Conservation (phyloP, 805 yeast genomes). For the Kazachstania africana region DNA sequence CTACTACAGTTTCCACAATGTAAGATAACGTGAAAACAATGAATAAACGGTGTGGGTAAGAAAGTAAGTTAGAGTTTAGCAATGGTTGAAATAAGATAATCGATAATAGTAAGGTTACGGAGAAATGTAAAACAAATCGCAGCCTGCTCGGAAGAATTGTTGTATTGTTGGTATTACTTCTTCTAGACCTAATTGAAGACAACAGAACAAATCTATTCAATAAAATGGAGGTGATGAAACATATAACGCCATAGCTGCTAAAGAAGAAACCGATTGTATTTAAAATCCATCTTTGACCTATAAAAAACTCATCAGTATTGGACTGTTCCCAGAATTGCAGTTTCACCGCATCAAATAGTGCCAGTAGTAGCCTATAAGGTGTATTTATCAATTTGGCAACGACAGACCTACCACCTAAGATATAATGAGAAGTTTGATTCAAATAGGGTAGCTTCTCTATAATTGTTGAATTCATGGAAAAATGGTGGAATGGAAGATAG, state of each 20-base stretch:
- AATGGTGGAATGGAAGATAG: no score
- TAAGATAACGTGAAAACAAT: conserved; percentile 31
- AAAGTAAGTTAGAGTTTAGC: not conserved
- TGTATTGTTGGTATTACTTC: not conserved
- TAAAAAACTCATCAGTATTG: conserved; percentile 2
- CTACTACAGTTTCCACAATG: conserved; percentile 37
- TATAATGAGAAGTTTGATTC: conserved; percentile 11
- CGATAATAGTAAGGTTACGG: conserved; percentile 9
- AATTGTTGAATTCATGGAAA: no score
- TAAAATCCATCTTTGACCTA: conserved; percentile 1
- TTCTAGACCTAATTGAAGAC: conserved; percentile 1
- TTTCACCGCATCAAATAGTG: conserved; percentile 8
- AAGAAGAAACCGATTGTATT: conserved; percentile 31
- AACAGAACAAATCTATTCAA: conserved; percentile 47
- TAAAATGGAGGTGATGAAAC: conserved; percentile 47
- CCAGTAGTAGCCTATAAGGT: conserved; percentile 9
- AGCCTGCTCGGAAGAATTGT: conserved; percentile 16
- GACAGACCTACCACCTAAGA: conserved; percentile 10
- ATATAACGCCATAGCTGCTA: conserved; percentile 39
- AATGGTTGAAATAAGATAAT: not conserved
- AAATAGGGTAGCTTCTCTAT: conserved; percentile 13
- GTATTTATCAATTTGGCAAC: conserved; percentile 6
- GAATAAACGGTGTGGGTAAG: conserved; percentile 2
- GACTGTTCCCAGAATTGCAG: conserved; percentile 15
- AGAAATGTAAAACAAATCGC: conserved; percentile 23